Percentiles rank a stretch among this genome's conserved stretches.
Conservation (phyloP, 306 rosid genomes). For the Sophora flavescens region DNA sequence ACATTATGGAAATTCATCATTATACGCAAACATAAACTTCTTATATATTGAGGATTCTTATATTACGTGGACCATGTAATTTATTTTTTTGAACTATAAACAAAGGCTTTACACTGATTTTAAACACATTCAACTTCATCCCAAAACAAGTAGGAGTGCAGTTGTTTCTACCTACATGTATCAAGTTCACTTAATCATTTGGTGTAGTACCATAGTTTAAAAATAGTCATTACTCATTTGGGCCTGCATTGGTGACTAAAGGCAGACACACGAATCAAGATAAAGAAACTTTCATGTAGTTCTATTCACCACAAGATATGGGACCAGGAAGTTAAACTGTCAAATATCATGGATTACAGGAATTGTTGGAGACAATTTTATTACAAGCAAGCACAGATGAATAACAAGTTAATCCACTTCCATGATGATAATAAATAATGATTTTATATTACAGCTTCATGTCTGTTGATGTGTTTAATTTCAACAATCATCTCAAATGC, state of each 20-base stretch:
- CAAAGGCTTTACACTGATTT: neutral
- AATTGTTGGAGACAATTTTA: conserved; percentile 17
- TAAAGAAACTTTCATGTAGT: conserved; percentile 2
- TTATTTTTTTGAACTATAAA: neutral
- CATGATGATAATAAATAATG: neutral
- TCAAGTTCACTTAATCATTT: conserved; percentile 21
- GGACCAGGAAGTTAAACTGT: conserved; percentile 6
- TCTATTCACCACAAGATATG: conserved; percentile 9
- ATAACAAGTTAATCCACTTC: neutral
- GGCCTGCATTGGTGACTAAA: conserved; percentile 6
- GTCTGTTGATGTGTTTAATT: neutral
- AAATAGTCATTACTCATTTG: conserved; percentile 1
- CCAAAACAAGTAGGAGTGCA: conserved; percentile 23
- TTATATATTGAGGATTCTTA: conserved; percentile 1
- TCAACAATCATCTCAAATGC: neutral
- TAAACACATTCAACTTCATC: conserved; percentile 12
- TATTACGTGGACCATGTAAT: neutral
- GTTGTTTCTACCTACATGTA: conserved; percentile 26
- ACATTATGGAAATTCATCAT: conserved; percentile 9
- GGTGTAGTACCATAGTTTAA: neutral
- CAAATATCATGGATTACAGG: conserved; percentile 27
- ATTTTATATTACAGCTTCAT: conserved; percentile 7
- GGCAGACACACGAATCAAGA: neutral
- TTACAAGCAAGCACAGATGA: neutral
- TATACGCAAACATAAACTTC: conserved; percentile 4